A percentile compares a stretch with the other conserved stretches of the same genome.
phyloP scores from a whole-genome alignment of 2,329 filamentous ascomycete genomes.

The Colletotrichum cereale region DNA sequence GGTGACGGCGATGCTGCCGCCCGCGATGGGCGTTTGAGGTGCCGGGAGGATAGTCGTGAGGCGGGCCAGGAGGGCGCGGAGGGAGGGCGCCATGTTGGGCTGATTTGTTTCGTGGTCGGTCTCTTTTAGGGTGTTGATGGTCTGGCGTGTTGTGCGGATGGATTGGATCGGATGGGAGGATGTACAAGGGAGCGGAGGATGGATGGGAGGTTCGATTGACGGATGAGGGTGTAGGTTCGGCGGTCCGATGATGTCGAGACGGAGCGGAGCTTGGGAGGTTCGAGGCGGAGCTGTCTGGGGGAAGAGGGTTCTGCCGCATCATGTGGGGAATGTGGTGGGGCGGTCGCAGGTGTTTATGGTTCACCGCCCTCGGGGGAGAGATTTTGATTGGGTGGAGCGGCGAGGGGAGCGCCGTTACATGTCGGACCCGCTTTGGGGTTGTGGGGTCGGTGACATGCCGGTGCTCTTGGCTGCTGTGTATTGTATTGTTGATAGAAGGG shows the following conservation, averaged over 20 bases:
- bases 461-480: neutral
- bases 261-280: slow-evolving; percentile 5
- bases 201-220: neutral
- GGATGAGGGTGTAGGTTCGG: neutral
- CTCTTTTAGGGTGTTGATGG: too few relatives aligned
- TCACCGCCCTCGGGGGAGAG: neutral
- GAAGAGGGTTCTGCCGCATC: slow-evolving; percentile 24
- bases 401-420: neutral
- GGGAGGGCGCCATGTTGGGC: slow-evolving; percentile 18
- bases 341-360: neutral
- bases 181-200: too few relatives aligned
- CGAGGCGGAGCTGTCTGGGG: slow-evolving; percentile 26
- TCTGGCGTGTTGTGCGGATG: neutral
- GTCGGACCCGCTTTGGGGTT: neutral
- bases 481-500: neutral
- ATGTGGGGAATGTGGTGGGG: neutral
- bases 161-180: too few relatives aligned
- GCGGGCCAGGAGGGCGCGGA: slow-evolving; percentile 14
- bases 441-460: slow-evolving; percentile 15
- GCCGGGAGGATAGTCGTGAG: slow-evolving; percentile 16
- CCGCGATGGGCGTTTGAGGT: slow-evolving; percentile 12
- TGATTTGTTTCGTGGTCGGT: neutral
- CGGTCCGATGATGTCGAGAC: neutral
- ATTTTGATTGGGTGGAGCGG: neutral
- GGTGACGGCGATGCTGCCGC: slow-evolving; percentile 37